phyloP scores from a whole-genome alignment of 2,329 filamentous ascomycete genomes.

The Talaromyces islandicus region DNA sequence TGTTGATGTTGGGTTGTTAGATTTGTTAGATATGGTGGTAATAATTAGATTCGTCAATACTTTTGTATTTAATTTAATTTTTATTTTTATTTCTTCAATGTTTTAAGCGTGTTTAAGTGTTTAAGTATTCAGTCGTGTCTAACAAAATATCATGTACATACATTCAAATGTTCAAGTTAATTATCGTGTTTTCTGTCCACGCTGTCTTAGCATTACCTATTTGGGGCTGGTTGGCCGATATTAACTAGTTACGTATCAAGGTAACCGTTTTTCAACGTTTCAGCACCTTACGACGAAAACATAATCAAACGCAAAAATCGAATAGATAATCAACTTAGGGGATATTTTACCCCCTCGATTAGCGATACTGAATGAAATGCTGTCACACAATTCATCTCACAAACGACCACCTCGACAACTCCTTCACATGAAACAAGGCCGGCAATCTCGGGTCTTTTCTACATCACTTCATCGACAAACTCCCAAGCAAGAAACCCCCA shows the following conservation, averaged over 20 bases:
- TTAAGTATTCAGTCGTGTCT: no score
- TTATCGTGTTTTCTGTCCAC: neutral
- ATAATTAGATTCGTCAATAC: neutral
- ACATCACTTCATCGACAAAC: neutral
- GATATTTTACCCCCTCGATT: neutral
- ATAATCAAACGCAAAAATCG: neutral
- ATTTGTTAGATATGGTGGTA: neutral
- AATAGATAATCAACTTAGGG: neutral
- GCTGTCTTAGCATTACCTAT: neutral
- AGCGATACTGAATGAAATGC: neutral
- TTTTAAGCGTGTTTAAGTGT: no score
- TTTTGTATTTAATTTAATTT: neutral
- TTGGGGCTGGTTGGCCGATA: neutral
- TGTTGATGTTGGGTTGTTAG: neutral
- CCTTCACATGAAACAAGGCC: neutral
- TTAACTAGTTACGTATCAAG: neutral
- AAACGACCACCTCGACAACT: neutral
- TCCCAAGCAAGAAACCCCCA: neutral
- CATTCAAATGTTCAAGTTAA: no score
- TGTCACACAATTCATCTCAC: neutral
- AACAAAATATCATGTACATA: no score
- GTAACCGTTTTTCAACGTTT: neutral
- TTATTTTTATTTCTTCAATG: neutral
- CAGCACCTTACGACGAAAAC: neutral
- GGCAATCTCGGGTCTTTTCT: neutral